Base-by-base conservation (phyloP, 208 protist species). In the Ichthyophonus hoferi region DNA sequence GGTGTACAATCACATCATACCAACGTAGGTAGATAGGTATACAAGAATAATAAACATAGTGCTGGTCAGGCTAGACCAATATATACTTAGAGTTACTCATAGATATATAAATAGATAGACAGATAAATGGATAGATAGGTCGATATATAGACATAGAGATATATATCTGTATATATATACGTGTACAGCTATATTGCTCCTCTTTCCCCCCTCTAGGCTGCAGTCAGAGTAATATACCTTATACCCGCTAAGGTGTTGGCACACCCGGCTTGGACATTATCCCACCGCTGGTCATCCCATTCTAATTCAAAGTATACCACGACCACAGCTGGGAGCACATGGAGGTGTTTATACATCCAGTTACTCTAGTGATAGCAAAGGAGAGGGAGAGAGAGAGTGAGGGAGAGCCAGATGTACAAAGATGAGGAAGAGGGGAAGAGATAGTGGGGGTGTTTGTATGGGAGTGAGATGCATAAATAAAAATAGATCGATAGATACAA, bases 281-380 rank as follows among this genome's bases (percentile, higher is more conserved):
- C n/a, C 88, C 88, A 90, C n/a, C 83, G 17, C 12, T 78, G 81
- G 40, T 90, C 88, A 41, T 87, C 50, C 88, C 88, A 90, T 41
- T 90, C 81, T 43, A 90, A 77, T 40, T 90, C 88, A 33, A 90
- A 76, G 43, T 87, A 90, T 17, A 87, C 38, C 7, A 79, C 81
- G 24, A 41, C 33, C 1, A 88, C 88, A 12, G 88, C 58, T 7
- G 88, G 88, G 24, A 90, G 1, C 31, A 79, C 40, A 34, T 58
- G 39, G 1, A 76, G 31, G 79, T 90, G 88, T 38, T 90, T 90
- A 33, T 84, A 86, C 33, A 90, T 87, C 88, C 88, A 90, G 14
- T 43, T 90, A 35, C 40, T 42, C 79, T 90, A 67, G 39, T 58
- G 17, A 31, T 81, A 81, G 12, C 38, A 35, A 37, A 84, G 38